Evolutionary conservation across 176 grass and related monocot species (phyloP).

Genomic region (Phyllostachys edulis): DNA sequence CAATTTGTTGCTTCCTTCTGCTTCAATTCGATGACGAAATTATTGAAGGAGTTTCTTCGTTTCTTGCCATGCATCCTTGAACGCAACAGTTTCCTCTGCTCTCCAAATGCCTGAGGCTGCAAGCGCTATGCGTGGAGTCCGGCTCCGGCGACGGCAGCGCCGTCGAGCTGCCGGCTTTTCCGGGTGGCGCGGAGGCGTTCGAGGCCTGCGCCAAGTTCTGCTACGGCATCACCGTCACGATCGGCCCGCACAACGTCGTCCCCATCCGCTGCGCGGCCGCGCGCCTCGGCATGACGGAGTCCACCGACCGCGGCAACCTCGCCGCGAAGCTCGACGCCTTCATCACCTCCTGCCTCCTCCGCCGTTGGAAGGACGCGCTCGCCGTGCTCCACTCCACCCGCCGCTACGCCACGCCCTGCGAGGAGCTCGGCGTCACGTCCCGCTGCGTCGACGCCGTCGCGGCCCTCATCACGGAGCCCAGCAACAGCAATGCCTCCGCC

Average conservation of each 20-base stretch:
- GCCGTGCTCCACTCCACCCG: conserved; percentile 50
- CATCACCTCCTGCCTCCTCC: conserved; percentile 68
- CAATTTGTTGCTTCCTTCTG: background rate
- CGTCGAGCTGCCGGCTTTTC: conserved; percentile 46
- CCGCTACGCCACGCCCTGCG: conserved; percentile 29
- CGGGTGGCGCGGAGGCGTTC: conserved; percentile 67
- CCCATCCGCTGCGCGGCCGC: conserved; percentile 59
- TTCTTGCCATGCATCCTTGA: background rate
- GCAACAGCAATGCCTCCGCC: background rate
- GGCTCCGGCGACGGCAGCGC: background rate
- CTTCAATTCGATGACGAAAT: background rate
- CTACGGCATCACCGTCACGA: conserved; percentile 63
- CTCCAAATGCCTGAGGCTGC: conserved; percentile 64
- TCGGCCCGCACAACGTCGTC: conserved; percentile 70
- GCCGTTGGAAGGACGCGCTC: conserved; percentile 75
- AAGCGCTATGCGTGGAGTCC: conserved; percentile 47
- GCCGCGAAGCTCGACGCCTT: conserved; percentile 70
- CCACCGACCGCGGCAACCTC: conserved; percentile 56
- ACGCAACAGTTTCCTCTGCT: conserved; percentile 67
- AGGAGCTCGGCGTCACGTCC: conserved; percentile 59
- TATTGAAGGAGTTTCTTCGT: background rate
- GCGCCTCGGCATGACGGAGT: conserved; percentile 71
- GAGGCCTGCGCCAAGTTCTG: conserved; percentile 83
- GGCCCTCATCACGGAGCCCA: conserved; percentile 20
- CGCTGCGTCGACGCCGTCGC: conserved; percentile 60